phyloP scores from a whole-genome alignment of 768 basidiomycete species.

The Lactarius psammicola region DNA sequence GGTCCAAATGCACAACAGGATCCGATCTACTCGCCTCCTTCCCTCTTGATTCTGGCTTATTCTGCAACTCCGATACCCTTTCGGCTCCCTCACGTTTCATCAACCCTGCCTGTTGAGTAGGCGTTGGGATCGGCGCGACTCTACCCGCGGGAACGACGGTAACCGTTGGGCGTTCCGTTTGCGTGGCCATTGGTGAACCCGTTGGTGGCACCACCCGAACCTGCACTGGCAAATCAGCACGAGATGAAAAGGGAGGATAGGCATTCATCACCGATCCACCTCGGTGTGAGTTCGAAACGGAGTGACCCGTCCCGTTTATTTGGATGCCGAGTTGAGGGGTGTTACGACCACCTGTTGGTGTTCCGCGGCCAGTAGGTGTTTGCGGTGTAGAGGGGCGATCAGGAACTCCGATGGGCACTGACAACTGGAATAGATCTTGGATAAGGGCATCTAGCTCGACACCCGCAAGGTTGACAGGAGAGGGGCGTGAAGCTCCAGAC shows the following conservation, averaged over 20 bases:
- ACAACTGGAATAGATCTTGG: conserved; percentile 24
- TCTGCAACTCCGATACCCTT: not conserved
- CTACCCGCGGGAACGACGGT: conserved; percentile 15
- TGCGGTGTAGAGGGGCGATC: conserved; percentile 19
- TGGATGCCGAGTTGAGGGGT: conserved; percentile 20
- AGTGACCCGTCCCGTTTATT: conserved; percentile 12
- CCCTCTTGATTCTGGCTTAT: conserved; percentile 10
- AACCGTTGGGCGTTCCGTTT: conserved; percentile 14
- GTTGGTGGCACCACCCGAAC: conserved; percentile 14
- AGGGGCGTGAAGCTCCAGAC: not conserved
- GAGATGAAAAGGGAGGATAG: conserved; percentile 25
- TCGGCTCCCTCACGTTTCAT: conserved; percentile 5
- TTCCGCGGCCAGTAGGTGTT: conserved; percentile 21
- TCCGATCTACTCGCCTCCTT: conserved; percentile 27
- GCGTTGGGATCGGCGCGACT: conserved; percentile 1
- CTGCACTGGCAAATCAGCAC: conserved; percentile 25
- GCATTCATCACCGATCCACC: conserved; percentile 31
- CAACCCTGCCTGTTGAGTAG: conserved; percentile 10
- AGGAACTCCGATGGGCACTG: not conserved
- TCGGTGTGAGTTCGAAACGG: conserved; percentile 23
- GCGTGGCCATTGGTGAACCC: conserved; percentile 20
- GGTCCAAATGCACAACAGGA: conserved; percentile 22
- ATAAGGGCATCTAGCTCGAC: conserved; percentile 23
- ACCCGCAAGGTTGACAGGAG: conserved; percentile 3
- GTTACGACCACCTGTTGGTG: conserved; percentile 20